Evolutionary conservation across 73 alveolate genomes (phyloP).

Genomic region (Vitrella brassicaformis): DNA sequence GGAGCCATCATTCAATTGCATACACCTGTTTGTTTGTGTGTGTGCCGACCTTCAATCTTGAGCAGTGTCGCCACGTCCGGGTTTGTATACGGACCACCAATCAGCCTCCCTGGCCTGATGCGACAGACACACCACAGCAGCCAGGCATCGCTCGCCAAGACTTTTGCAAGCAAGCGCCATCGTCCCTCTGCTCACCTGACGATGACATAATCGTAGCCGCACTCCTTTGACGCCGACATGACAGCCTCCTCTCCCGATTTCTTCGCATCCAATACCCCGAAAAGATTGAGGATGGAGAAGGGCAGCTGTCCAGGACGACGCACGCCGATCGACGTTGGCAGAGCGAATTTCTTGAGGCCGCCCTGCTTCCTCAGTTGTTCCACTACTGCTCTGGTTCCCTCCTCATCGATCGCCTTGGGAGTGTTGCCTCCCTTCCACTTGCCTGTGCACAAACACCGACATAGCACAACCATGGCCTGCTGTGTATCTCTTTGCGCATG

Average conservation of each 20-base stretch:
- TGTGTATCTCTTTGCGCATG: too few relatives aligned
- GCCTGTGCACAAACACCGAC: too few relatives aligned
- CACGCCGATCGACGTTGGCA: neutral
- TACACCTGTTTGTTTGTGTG: neutral
- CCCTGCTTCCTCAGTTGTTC: too few relatives aligned
- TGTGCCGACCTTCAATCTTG: neutral
- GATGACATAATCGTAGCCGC: too few relatives aligned
- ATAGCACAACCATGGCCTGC: too few relatives aligned
- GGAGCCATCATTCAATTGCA: neutral
- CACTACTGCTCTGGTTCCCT: too few relatives aligned
- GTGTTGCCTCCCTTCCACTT: neutral
- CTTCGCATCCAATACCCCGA: neutral
- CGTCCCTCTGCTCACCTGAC: too few relatives aligned
- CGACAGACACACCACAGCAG: neutral
- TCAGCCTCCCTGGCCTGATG: neutral
- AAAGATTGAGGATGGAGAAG: neutral
- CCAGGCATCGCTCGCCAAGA: too few relatives aligned
- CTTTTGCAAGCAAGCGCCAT: too few relatives aligned
- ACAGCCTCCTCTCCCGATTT: neutral
- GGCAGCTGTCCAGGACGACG: neutral
- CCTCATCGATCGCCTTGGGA: neutral
- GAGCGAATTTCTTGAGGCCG: too few relatives aligned
- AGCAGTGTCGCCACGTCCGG: neutral
- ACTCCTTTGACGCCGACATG: too few relatives aligned
- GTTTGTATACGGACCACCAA: neutral